Percentiles rank a stretch among this genome's conserved stretches.
These are phyloP conservation scores for Micromonas commoda DNA, from an alignment of 139 green algal genomes.

Conservation along the genomic window DNA sequence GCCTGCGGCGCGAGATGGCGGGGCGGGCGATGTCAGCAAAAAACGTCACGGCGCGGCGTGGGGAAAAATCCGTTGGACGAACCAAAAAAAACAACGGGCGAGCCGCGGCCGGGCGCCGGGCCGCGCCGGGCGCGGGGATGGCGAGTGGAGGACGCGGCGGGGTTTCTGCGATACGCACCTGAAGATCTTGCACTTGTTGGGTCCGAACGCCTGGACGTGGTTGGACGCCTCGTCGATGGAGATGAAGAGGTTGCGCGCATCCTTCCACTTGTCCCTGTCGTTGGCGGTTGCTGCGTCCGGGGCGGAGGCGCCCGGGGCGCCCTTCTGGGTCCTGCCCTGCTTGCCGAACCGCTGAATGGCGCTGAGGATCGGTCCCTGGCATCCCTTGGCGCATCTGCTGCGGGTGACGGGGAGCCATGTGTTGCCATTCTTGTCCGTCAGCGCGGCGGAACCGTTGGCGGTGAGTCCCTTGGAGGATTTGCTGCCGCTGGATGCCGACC, in stretches of 20 bases:
- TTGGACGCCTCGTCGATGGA: slow-evolving; percentile 58
- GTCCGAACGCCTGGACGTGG: slow-evolving; percentile 41
- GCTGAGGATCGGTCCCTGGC: slow-evolving; percentile 47
- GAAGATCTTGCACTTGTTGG: slow-evolving; percentile 21
- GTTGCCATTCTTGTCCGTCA: not conserved
- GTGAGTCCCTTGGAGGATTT: not conserved
- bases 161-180: no score
- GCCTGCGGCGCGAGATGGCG: not conserved
- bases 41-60: not conserved
- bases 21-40: not conserved
- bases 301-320: not conserved
- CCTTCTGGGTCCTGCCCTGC: slow-evolving; percentile 38
- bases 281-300: not conserved
- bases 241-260: slow-evolving; percentile 52
- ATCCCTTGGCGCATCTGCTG: slow-evolving; percentile 41
- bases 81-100: not conserved
- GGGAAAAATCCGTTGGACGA: no score
- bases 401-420: slow-evolving; percentile 38
- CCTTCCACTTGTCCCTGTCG: slow-evolving; percentile 39
- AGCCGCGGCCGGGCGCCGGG: no score
- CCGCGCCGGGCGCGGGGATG: no score
- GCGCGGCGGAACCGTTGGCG: not conserved
- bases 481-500: not conserved
- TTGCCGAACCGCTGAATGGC: slow-evolving; percentile 57
- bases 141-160: no score